Evolutionary conservation across 192 early-diverging fungal species (phyloP).

Genomic region (Coemansia sp.): DNA sequence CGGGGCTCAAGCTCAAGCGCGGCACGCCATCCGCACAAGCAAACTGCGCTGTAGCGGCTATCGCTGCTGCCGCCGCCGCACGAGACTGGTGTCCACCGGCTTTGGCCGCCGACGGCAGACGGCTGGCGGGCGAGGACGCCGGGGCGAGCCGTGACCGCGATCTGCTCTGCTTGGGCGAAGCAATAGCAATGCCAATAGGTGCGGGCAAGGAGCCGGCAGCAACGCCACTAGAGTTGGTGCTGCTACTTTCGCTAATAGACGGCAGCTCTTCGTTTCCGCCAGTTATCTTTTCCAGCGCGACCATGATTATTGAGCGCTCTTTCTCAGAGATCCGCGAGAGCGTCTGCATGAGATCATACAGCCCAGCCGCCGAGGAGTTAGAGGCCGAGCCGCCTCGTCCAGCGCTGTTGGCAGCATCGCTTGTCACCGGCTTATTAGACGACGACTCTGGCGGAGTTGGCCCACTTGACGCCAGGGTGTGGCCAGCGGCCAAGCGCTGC

Average conservation of each 20-base stretch:
- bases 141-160: conserved; percentile 12
- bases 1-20: neutral
- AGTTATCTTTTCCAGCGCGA: conserved; percentile 27
- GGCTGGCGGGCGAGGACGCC: conserved; percentile 5
- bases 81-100: conserved; percentile 1
- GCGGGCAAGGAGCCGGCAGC: neutral
- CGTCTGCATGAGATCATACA: conserved; percentile 36
- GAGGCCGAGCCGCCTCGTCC: neutral
- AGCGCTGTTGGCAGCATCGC: conserved; percentile 8
- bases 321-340: conserved; percentile 42
- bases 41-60: conserved; percentile 32
- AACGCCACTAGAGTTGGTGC: neutral
- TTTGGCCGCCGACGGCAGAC: neutral
- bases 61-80: conserved; percentile 27
- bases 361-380: conserved; percentile 8
- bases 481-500: neutral
- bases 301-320: conserved; percentile 39
- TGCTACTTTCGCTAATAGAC: conserved; percentile 9
- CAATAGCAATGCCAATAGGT: neutral
- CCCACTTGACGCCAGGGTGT: neutral
- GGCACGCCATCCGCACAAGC: conserved; percentile 6
- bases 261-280: conserved; percentile 8
- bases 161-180: conserved; percentile 3
- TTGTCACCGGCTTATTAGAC: conserved; percentile 9
- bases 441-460: neutral